Conservation (phyloP, 2,329 filamentous ascomycete species). For the Orbilia oligospora region DNA sequence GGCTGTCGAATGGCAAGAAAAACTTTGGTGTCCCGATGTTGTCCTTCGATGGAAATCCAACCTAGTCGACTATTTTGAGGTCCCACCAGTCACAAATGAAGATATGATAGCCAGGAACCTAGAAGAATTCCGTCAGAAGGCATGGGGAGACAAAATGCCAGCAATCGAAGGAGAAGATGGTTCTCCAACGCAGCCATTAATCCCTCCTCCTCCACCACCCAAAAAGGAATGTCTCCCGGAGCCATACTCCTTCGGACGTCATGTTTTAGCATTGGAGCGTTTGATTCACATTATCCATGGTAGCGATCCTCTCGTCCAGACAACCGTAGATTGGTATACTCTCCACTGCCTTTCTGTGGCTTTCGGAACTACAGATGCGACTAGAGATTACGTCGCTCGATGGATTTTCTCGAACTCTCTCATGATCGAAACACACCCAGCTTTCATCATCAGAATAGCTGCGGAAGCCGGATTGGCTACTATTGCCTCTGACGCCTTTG, state of each 20-base stretch:
- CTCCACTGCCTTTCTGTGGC: constrained; percentile 75
- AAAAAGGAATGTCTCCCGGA: constrained; percentile 56
- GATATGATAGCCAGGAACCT: constrained; percentile 27
- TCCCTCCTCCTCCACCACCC: no score
- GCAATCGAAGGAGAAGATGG: not conserved
- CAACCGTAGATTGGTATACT: constrained; percentile 77
- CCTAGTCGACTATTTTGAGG: constrained; percentile 24
- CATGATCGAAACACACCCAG: constrained; percentile 54
- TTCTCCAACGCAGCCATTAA: not conserved
- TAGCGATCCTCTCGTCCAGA: constrained; percentile 73
- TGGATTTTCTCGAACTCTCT: constrained; percentile 56
- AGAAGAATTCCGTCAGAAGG: constrained; percentile 46
- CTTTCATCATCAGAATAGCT: constrained; percentile 45
- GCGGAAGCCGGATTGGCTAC: constrained; percentile 51
- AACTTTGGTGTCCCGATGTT: constrained; percentile 73
- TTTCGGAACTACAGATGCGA: constrained; percentile 68
- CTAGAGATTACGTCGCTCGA: constrained; percentile 52
- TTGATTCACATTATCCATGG: constrained; percentile 74
- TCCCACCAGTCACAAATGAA: not conserved
- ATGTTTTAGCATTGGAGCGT: constrained; percentile 76
- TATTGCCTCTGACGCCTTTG: constrained; percentile 56
- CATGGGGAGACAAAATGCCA: constrained; percentile 29
- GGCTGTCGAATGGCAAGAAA: constrained; percentile 73
- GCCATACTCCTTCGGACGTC: constrained; percentile 75
- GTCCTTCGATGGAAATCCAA: constrained; percentile 73